These are phyloP conservation scores for Erodium texanum DNA, from an alignment of 441 rosid species.

Conservation along the genomic window DNA sequence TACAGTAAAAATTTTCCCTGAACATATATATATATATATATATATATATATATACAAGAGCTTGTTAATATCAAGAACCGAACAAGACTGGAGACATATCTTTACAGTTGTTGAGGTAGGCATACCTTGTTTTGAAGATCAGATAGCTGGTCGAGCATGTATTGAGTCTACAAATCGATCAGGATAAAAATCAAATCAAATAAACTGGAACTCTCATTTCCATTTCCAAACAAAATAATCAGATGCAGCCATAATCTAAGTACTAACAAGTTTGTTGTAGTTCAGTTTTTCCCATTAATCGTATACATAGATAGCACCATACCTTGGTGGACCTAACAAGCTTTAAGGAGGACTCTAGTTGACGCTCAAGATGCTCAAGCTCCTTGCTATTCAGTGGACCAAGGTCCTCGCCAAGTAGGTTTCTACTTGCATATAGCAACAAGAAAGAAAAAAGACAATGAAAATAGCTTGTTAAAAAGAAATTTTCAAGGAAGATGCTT, in stretches of 20 bases:
- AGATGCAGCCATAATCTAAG: too few relatives aligned
- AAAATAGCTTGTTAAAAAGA: too few relatives aligned
- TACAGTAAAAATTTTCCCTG: slow-evolving; percentile 74
- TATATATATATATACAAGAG: background rate
- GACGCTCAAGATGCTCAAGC: slow-evolving; percentile 89
- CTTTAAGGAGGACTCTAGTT: slow-evolving; percentile 71
- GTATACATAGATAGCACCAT: too few relatives aligned
- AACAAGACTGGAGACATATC: background rate
- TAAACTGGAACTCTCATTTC: too few relatives aligned
- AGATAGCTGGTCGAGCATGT: slow-evolving; percentile 83
- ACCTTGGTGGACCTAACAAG: slow-evolving; percentile 90
- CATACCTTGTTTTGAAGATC: slow-evolving; percentile 83
- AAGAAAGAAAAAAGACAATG: too few relatives aligned
- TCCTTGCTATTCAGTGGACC: slow-evolving; percentile 80
- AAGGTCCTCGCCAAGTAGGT: slow-evolving; percentile 90
- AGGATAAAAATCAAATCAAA: too few relatives aligned
- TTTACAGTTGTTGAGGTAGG: background rate
- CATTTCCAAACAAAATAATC: too few relatives aligned
- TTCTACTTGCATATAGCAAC: slow-evolving; percentile 30
- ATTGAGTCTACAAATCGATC: slow-evolving; percentile 59
- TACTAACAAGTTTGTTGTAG: too few relatives aligned
- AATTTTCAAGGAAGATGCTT: too few relatives aligned
- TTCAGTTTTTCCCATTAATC: too few relatives aligned
- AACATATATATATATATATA: too few relatives aligned
- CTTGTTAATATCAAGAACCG: slow-evolving; percentile 6